Conservation (phyloP, 768 basidiomycete genomes). For the Leccinum broughii region DNA sequence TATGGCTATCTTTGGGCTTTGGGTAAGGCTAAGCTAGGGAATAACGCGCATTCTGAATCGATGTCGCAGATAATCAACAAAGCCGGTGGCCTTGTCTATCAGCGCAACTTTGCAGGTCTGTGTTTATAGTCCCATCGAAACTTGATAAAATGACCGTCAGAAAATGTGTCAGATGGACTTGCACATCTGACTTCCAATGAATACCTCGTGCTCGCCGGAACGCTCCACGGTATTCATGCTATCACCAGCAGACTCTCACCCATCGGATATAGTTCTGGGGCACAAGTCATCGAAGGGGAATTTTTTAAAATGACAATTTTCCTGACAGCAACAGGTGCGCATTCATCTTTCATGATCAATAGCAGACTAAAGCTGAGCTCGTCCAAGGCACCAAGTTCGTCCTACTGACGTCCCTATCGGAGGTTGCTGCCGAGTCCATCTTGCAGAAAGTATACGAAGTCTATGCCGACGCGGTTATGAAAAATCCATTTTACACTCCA, state of each 20-base stretch:
- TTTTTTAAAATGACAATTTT: constrained; percentile 92
- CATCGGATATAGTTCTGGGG: constrained; percentile 77
- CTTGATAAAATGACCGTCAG: constrained; percentile 1
- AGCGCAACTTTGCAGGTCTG: constrained; percentile 86
- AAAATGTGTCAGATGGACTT: constrained; percentile 69
- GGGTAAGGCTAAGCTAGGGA: constrained; percentile 51
- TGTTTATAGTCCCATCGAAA: constrained; percentile 7
- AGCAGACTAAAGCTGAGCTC: constrained; percentile 1
- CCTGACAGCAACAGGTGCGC: constrained; percentile 83
- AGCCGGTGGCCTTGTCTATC: constrained; percentile 95
- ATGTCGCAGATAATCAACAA: constrained; percentile 86
- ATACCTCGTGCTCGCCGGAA: constrained; percentile 93
- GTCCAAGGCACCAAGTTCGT: constrained; percentile 91
- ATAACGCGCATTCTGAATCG: constrained; percentile 4
- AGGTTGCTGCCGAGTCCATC: constrained; percentile 65
- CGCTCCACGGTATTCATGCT: constrained; percentile 97
- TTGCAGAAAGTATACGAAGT: constrained; percentile 89
- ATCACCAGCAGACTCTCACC: constrained; percentile 93
- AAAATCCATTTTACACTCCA: constrained; percentile 98
- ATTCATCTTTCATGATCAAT: background rate
- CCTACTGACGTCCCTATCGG: constrained; percentile 78
- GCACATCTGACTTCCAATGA: constrained; percentile 90
- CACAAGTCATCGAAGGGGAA: constrained; percentile 95
- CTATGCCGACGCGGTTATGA: constrained; percentile 96
- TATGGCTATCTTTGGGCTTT: constrained; percentile 82